Conservation (phyloP, 1,284 basidiomycete species). For the Puccinia triticina region DNA sequence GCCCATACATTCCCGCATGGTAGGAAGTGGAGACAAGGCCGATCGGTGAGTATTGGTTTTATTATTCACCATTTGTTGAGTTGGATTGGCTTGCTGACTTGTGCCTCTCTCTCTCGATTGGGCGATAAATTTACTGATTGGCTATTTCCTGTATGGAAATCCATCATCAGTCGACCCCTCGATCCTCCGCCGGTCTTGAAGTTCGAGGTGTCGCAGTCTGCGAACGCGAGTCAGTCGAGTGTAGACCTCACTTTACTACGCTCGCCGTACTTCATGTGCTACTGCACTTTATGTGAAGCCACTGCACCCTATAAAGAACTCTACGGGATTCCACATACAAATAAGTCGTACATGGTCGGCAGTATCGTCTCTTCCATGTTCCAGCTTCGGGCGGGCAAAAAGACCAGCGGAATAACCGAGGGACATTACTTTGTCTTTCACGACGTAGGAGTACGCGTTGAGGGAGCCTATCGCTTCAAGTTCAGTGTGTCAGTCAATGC, state of each 20-base stretch:
- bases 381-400: conserved; percentile 76
- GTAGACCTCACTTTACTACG: conserved; percentile 64
- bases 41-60: conserved; percentile 49
- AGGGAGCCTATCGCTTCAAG: conserved; percentile 84
- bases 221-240: conserved; percentile 53
- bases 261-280: conserved; percentile 94
- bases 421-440: conserved; percentile 59
- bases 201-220: conserved; percentile 78
- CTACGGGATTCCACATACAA: conserved; percentile 90
- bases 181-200: conserved; percentile 97
- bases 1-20: conserved; percentile 84
- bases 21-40: conserved; percentile 85
- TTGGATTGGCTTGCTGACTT: conserved; percentile 9
- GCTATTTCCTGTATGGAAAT: background rate
- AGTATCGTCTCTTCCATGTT: conserved; percentile 90
- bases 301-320: conserved; percentile 76
- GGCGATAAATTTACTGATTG: background rate
- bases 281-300: conserved; percentile 69
- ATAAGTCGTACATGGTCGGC: conserved; percentile 83
- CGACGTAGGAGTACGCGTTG: conserved; percentile 67
- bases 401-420: conserved; percentile 71
- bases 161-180: conserved; percentile 74
- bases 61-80: background rate
- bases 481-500: conserved; percentile 73
- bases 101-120: conserved; percentile 27